Evolutionary conservation across 2,329 filamentous ascomycete species (phyloP).

Genomic region (Ambrosiella cleistominuta): DNA sequence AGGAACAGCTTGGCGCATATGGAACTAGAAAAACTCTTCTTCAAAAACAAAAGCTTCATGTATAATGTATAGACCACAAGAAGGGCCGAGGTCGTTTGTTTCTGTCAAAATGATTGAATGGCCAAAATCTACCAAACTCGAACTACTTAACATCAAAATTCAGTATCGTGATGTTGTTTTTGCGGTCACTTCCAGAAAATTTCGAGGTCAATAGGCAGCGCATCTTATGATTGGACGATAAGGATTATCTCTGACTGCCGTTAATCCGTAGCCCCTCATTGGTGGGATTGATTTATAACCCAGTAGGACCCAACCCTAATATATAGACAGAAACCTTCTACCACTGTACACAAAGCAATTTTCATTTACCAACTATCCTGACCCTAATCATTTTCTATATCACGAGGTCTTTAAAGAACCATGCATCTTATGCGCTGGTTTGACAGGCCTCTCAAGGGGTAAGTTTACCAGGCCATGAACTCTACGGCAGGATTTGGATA

Average conservation of each 20-base stretch:
- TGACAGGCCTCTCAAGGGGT: constrained; percentile 2
- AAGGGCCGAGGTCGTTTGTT: too few species aligned
- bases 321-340: background rate
- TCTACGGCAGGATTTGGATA: background rate
- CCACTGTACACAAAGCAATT: background rate
- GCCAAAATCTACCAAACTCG: too few species aligned
- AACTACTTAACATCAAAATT: too few species aligned
- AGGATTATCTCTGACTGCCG: background rate
- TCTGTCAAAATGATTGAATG: too few species aligned
- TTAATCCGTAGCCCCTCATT: constrained; percentile 2
- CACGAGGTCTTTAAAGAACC: background rate
- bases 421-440: background rate
- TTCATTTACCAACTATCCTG: background rate
- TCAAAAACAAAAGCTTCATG: too few species aligned
- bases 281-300: background rate
- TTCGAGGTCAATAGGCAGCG: background rate
- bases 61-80: too few species aligned
- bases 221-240: constrained; percentile 9
- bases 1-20: too few species aligned
- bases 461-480: background rate
- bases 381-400: background rate
- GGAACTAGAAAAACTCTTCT: too few species aligned
- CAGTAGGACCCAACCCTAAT: background rate
- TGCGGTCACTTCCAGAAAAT: constrained; percentile 3
- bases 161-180: background rate